phyloP scores from a whole-genome alignment of 192 early-diverging fungal species.

The Coemansia sp. region DNA sequence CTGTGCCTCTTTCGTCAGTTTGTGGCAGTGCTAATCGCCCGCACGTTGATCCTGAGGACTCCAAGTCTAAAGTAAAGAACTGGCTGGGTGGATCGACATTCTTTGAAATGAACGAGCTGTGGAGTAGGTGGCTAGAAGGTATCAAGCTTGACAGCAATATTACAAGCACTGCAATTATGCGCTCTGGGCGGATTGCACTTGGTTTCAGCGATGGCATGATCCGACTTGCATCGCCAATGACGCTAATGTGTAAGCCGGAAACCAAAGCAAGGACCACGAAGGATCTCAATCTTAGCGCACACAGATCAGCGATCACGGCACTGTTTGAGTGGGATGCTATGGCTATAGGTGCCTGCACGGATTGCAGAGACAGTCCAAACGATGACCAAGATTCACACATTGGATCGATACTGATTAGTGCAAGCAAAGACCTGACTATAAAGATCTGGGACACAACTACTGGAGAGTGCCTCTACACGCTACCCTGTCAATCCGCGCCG shows the following conservation, averaged over 20 bases:
- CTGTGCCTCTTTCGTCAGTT: constrained; percentile 38
- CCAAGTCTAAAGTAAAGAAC: constrained; percentile 13
- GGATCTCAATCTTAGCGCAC: constrained; percentile 19
- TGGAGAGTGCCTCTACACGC: constrained; percentile 20
- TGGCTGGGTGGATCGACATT: constrained; percentile 31
- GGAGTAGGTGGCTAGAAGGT: constrained; percentile 27
- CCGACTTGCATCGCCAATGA: constrained; percentile 18
- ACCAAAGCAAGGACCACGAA: background rate
- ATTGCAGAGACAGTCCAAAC: background rate
- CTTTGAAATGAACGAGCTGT: constrained; percentile 26
- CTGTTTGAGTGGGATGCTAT: constrained; percentile 27
- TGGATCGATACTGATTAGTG: constrained; percentile 31
- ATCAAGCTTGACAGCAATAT: constrained; percentile 9
- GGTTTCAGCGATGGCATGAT: constrained; percentile 27
- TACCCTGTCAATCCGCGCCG: constrained; percentile 42
- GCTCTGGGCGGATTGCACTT: constrained; percentile 17
- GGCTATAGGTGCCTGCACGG: background rate
- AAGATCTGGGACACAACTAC: constrained; percentile 34
- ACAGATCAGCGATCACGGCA: constrained; percentile 24
- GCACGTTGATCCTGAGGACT: constrained; percentile 16
- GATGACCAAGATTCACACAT: constrained; percentile 1
- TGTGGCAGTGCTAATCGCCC: constrained; percentile 48
- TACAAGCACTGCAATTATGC: constrained; percentile 18
- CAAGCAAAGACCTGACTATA: constrained; percentile 46
- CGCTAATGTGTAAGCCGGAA: constrained; percentile 9